Conservation (phyloP, 2,329 filamentous ascomycete species). For the Colletotrichum australisinense region DNA sequence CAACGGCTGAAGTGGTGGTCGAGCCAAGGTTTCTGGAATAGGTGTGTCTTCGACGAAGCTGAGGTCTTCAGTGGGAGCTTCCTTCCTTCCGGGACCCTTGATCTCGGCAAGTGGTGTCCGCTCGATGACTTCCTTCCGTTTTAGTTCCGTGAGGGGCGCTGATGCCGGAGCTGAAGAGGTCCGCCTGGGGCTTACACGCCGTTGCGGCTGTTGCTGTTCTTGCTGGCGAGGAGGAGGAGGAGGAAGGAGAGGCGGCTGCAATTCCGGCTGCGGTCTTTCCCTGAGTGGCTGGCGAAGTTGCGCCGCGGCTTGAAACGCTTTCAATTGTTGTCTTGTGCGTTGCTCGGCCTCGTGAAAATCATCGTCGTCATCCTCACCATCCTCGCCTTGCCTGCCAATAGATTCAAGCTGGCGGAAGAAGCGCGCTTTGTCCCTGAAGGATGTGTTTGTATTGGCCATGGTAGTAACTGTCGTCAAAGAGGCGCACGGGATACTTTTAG, state of each 20-base stretch:
- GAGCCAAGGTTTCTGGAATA: constrained; percentile 39
- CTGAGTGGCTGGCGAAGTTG: constrained; percentile 25
- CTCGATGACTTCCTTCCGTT: constrained; percentile 26
- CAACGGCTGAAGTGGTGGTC: constrained; percentile 28
- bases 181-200: constrained; percentile 7
- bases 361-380: constrained; percentile 42
- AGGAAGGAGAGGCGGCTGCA: background rate
- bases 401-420: constrained; percentile 58
- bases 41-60: constrained; percentile 47
- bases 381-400: constrained; percentile 37
- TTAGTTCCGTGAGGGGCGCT: constrained; percentile 4
- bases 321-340: constrained; percentile 27
- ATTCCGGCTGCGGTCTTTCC: constrained; percentile 17
- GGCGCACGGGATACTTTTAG: constrained; percentile 8
- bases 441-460: constrained; percentile 38
- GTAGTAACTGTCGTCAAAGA: constrained; percentile 1
- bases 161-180: constrained; percentile 29
- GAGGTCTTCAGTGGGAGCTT: constrained; percentile 22
- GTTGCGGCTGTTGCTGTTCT: background rate
- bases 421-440: constrained; percentile 54
- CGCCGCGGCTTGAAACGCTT: constrained; percentile 13
- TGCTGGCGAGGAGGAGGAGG: background rate
- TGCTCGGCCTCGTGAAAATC: constrained; percentile 40
- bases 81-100: constrained; percentile 30
- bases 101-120: constrained; percentile 42